Evolutionary conservation across 805 yeast genomes (phyloP), one percentile per base, ranked within the genome.

Genomic region (Hermanozyma aechmeae): DNA sequence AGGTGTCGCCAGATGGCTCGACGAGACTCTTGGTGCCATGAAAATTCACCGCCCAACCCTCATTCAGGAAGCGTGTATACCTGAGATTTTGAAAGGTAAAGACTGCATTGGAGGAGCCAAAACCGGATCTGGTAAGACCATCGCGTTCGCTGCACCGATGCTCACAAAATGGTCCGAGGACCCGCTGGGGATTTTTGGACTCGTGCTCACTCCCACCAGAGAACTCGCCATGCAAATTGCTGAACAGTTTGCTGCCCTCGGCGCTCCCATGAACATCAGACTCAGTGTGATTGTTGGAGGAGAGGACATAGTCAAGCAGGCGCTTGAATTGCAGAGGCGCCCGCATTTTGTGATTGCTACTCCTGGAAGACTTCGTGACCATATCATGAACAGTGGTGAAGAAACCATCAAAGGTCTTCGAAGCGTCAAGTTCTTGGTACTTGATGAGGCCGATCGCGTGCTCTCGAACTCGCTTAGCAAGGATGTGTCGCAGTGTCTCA

Each of bases 101-200:
- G 95, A 87, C 52, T 87, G 96, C 56, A 89, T 92, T 29, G 99
- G 98, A 29, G 98, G 98, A 24, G 98, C 98, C 18, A 82, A 82
- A 53, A 92, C 98, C 0, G 98, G 98, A 56, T 79, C 94, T 12
- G 98, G 98, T 71, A 92, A 92, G 51, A 92, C 98, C 2, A 76
- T 92, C 14, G 96, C 97, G 1, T 92, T 92, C 67, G 97, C 89
- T 1, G 93, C 85, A n/a, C 98, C 98, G 2, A 89, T 92, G 84
- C 62, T 92, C 32, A 75, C 94, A 1, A 69, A 79, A 47, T 92
- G 97, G 96, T 82, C 96, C 0, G 81, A 79, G 40, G 97, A 92
- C 51, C 98, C 98, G 1, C 71, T 71, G 53, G 98, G 96, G 1
- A 81, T 92, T 22, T 92, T 67, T 54, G 98, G 96, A 3, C 59